A percentile compares a stretch with the other conserved stretches of the same genome.
Conservation (phyloP, 345 rosid species). For the Salix caprea region DNA sequence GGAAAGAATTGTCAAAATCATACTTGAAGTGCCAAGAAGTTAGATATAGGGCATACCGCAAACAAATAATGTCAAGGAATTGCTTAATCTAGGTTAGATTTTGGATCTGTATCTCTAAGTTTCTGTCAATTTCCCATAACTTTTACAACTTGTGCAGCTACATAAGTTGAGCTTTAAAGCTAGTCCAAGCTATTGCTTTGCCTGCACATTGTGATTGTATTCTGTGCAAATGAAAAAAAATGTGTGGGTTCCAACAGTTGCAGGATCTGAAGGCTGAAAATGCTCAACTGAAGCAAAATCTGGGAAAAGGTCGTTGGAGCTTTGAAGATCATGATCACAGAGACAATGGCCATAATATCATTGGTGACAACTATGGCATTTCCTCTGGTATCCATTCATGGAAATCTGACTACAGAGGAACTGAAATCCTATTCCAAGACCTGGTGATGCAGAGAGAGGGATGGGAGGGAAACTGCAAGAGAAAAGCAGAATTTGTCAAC, state of each 20-base stretch:
- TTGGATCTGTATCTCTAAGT: background rate
- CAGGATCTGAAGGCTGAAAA: slow-evolving; percentile 52
- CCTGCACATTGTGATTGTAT: background rate
- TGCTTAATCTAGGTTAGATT: background rate
- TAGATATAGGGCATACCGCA: background rate
- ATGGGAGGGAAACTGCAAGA: slow-evolving; percentile 18
- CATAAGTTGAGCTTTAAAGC: no score
- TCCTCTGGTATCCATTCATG: slow-evolving; percentile 9
- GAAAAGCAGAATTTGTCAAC: slow-evolving; percentile 11
- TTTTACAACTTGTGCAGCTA: background rate
- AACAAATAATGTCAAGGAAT: background rate
- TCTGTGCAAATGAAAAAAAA: background rate
- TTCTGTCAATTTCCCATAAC: background rate
- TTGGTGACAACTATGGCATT: slow-evolving; percentile 21
- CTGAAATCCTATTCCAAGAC: slow-evolving; percentile 11
- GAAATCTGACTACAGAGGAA: slow-evolving; percentile 23
- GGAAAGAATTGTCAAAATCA: no score
- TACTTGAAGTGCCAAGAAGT: background rate
- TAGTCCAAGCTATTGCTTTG: background rate
- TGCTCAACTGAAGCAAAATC: slow-evolving; percentile 40
- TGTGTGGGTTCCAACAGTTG: slow-evolving; percentile 35
- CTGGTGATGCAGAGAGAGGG: slow-evolving; percentile 18
- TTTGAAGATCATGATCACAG: slow-evolving; percentile 22
- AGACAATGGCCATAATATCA: slow-evolving; percentile 11
- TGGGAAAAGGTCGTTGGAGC: slow-evolving; percentile 30